Conservation (phyloP, 768 basidiomycete species). For the Tricholoma sp. region DNA sequence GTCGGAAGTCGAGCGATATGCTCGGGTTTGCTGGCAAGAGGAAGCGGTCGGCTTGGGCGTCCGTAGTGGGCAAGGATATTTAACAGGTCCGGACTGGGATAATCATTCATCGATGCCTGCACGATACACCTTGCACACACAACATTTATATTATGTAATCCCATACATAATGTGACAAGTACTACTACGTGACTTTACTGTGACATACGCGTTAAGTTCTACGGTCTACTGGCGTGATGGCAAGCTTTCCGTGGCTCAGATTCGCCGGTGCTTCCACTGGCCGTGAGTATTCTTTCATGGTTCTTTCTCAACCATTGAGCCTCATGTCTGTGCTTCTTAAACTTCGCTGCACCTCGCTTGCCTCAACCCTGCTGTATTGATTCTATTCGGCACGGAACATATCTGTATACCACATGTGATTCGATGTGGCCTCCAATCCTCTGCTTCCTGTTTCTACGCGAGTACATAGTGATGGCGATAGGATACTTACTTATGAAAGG, state of each 20-base stretch:
- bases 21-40: constrained; percentile 40
- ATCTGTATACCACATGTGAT: neutral
- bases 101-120: no score
- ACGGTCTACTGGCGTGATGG: constrained; percentile 23
- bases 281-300: constrained; percentile 33
- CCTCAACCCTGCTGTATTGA: neutral
- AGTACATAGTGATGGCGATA: constrained; percentile 42
- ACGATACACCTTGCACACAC: neutral
- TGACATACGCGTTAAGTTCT: constrained; percentile 5
- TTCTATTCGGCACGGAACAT: neutral
- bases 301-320: neutral
- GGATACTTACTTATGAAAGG: constrained; percentile 61
- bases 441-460: constrained; percentile 2
- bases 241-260: constrained; percentile 54
- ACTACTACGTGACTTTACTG: neutral
- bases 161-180: constrained; percentile 5
- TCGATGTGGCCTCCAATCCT: neutral
- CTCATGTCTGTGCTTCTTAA: neutral
- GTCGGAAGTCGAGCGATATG: constrained; percentile 46
- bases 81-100: neutral
- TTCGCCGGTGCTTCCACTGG: constrained; percentile 41
- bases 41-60: constrained; percentile 23
- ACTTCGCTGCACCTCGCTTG: neutral
- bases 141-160: neutral
- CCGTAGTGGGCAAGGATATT: constrained; percentile 15